phyloP scores from a whole-genome alignment of 495 filamentous ascomycete genomes.

The Penicillium silybi region DNA sequence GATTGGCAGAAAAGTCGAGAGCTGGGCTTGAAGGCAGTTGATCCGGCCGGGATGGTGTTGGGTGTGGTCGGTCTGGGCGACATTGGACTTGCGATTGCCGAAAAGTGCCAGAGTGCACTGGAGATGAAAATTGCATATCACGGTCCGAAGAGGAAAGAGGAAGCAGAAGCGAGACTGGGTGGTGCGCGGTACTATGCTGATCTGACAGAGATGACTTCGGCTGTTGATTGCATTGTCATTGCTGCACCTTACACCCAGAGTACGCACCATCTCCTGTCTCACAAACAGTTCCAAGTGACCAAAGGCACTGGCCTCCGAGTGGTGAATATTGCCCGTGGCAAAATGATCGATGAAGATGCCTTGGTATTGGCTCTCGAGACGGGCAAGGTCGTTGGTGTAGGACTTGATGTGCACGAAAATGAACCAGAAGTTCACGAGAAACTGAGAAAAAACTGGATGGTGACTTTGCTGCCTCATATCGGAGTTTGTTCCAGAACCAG shows the following conservation, averaged over 20 bases:
- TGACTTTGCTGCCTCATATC: background rate
- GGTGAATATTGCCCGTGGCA: slow-evolving; percentile 65
- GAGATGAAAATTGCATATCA: background rate
- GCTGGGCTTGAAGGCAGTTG: background rate
- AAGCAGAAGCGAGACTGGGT: background rate
- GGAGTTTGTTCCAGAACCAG: background rate
- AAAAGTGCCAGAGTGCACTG: background rate
- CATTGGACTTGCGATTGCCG: background rate
- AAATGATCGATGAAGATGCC: slow-evolving; percentile 65
- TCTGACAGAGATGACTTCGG: background rate
- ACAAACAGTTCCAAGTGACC: background rate
- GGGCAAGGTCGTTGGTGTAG: slow-evolving; percentile 46
- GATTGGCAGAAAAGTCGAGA: background rate
- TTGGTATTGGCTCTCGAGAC: slow-evolving; percentile 56
- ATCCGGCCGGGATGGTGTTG: background rate
- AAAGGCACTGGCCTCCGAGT: slow-evolving; percentile 1
- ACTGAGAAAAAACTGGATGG: slow-evolving; percentile 21
- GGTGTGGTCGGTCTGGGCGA: background rate
- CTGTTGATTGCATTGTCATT: background rate
- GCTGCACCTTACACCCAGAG: background rate
- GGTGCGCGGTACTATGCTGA: background rate
- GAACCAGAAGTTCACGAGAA: slow-evolving; percentile 41
- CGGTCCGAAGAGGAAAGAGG: background rate
- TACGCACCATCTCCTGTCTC: background rate
- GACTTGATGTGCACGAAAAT: slow-evolving; percentile 61